Base-by-base conservation (phyloP, 352 stramenopile species). In the Globisporangium cylindrosporum region DNA sequence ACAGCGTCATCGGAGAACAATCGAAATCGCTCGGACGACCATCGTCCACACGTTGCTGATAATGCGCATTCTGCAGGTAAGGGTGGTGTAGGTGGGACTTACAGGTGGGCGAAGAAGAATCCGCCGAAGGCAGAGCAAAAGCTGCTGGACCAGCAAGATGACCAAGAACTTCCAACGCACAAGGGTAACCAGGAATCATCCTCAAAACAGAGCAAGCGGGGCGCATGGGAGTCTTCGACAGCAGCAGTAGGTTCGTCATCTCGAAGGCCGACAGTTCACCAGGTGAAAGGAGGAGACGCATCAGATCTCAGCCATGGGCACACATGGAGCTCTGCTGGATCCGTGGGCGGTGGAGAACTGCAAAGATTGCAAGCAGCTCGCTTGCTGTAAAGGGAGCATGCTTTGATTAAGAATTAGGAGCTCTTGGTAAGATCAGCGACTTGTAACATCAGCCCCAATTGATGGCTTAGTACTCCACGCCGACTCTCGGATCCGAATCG, bases 121-220 rank as follows among this genome's bases (percentile, higher is more conserved):
- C 29, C 20, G 10, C 7, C 1, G 6, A 49, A 49, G n/a, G 32
- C 27, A 3, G 63, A 56, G 18, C 18, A 10, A 32, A 60, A 60
- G 27, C 18, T 27, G 8, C 8, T 43, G 53, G 24, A 38, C 14
- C 41, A n/a, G 5, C 25, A 59, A 14, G 10, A 15, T 2, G 18
- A 43, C 27, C 27, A 60, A 43, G 55, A 60, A 20, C 4, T 59
- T 8, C 12, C 25, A 3, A 29, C 25, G 8, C 27, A 32, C 14
- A 46, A 41, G 10, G 7, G 20, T 2, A 69, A 71, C 24, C 66
- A 71, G 25, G 38, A 57, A 22, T 67, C 58, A 9, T 46, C 46
- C 2, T 10, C 12, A 18, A 54, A 66, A 4, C 46, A 18, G 6
- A 51, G 27, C 61, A 59, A 36, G 15, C 57, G 46, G 18, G n/a